Evolutionary conservation across 2,329 filamentous ascomycete genomes (phyloP).

Genomic region (Torrubiella hemipterigena): DNA sequence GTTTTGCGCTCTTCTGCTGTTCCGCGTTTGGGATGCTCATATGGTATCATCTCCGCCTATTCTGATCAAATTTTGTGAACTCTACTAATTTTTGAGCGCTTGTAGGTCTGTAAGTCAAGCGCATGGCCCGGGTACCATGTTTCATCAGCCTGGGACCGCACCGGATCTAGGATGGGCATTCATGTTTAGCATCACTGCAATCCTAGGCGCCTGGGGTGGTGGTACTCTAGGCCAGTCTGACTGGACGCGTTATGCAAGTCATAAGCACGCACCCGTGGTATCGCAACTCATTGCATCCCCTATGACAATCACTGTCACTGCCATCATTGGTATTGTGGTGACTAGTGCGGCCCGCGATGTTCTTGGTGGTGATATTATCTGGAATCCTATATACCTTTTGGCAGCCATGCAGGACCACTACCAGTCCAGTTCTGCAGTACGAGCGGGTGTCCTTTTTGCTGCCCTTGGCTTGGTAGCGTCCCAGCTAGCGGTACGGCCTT

Average conservation of each 20-base stretch:
- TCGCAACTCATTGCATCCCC: conserved; percentile 13
- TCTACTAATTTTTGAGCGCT: conserved; percentile 11
- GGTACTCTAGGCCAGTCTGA: conserved; percentile 16
- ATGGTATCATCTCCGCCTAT: background rate
- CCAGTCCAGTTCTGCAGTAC: conserved; percentile 10
- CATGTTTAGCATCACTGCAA: conserved; percentile 17
- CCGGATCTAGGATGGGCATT: conserved; percentile 16
- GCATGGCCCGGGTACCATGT: conserved; percentile 11
- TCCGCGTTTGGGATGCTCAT: conserved; percentile 11
- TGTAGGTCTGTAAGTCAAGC: too few relatives aligned
- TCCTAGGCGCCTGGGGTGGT: conserved; percentile 14
- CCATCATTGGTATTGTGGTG: conserved; percentile 14
- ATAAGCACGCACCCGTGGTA: conserved; percentile 8
- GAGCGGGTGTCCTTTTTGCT: conserved; percentile 15
- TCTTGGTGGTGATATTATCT: conserved; percentile 12
- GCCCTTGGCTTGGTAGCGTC: conserved; percentile 13
- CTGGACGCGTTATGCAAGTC: conserved; percentile 15
- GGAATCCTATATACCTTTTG: conserved; percentile 14
- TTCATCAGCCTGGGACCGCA: conserved; percentile 9
- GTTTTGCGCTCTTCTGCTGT: conserved; percentile 12
- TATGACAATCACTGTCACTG: conserved; percentile 14
- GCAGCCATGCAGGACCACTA: conserved; percentile 15
- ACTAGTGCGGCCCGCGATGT: conserved; percentile 12
- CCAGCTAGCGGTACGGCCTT: conserved; percentile 12
- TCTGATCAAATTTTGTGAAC: background rate